phyloP scores from a whole-genome alignment of 306 rosid species.

The Prosopis cineraria region DNA sequence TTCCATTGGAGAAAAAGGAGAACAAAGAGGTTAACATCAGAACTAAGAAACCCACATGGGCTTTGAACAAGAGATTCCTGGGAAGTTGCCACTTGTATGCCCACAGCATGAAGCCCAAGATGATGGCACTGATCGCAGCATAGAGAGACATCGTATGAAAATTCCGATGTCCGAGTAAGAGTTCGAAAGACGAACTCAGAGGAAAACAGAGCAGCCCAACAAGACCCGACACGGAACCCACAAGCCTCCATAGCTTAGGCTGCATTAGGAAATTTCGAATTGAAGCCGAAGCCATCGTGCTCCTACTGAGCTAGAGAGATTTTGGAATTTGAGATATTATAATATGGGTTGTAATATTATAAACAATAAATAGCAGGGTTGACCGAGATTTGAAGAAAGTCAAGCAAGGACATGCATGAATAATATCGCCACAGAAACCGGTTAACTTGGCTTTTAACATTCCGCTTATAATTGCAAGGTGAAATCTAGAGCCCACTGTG shows the following conservation, averaged over 20 bases:
- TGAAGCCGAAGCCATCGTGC: not conserved
- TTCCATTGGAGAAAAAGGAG: not conserved
- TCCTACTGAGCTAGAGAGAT: too few relatives aligned
- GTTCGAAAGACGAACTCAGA: not conserved
- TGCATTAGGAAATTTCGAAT: not conserved
- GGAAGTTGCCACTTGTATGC: not conserved
- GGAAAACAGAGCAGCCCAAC: constrained; percentile 1
- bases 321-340: not conserved
- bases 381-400: not conserved
- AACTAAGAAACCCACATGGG: not conserved
- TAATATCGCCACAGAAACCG: not conserved
- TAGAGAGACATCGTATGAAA: not conserved
- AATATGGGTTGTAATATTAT: not conserved
- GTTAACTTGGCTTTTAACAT: not conserved
- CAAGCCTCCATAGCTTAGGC: not conserved
- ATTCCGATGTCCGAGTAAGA: not conserved
- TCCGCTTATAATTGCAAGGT: not conserved
- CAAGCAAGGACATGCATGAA: not conserved
- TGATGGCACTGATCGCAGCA: not conserved
- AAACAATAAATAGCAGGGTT: not conserved
- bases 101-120: not conserved
- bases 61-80: not conserved
- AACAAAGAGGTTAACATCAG: not conserved
- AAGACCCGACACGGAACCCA: not conserved
- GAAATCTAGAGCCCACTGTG: not conserved